Conservation (phyloP, 1,139 yeast species). For the Suhomyces coccinellae region DNA sequence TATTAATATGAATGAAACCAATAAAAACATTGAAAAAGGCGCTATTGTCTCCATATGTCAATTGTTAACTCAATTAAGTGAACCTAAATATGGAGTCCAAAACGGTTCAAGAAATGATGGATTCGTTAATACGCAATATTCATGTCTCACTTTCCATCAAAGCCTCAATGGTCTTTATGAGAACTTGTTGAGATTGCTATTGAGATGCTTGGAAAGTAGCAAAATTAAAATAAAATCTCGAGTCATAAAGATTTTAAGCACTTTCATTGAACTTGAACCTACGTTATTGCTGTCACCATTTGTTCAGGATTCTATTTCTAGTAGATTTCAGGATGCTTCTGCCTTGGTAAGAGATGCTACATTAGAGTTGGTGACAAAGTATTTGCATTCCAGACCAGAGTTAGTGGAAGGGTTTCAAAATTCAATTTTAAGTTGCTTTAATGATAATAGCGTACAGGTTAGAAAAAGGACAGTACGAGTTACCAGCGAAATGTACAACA, state of each 20-base stretch:
- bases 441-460: conserved; percentile 65
- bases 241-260: conserved; percentile 58
- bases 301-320: conserved; percentile 54
- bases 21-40: no score
- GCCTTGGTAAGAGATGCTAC: conserved; percentile 77
- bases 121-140: background rate
- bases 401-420: conserved; percentile 49
- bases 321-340: conserved; percentile 57
- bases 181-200: conserved; percentile 50
- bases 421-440: conserved; percentile 49
- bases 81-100: no score
- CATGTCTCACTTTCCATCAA: conserved; percentile 22
- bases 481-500: conserved; percentile 48
- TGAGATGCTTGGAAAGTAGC: conserved; percentile 49
- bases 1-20: no score
- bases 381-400: conserved; percentile 45
- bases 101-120: conserved; percentile 10
- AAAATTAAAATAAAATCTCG: conserved; percentile 64
- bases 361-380: conserved; percentile 62
- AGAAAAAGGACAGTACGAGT: conserved; percentile 62
- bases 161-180: conserved; percentile 50
- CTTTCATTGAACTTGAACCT: conserved; percentile 51
- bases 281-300: conserved; percentile 47
- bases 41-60: no score
- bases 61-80: no score